phyloP scores from a whole-genome alignment of 2,329 filamentous ascomycete genomes.

The Cladosporium sphaerospermum region DNA sequence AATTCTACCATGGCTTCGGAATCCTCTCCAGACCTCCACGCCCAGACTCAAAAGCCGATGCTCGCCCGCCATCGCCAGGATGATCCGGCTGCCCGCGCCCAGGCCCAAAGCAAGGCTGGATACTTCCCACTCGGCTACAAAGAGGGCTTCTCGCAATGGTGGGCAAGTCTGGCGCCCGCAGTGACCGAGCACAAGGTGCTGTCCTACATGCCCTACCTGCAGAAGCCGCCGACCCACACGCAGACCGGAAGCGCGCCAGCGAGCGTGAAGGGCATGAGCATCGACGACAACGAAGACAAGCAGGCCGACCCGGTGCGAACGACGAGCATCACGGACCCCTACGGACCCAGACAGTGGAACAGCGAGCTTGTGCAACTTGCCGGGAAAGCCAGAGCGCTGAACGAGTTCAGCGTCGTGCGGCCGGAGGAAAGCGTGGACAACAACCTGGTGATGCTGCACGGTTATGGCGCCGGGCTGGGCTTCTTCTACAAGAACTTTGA shows the following conservation, averaged over 20 bases:
- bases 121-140: constrained; percentile 84
- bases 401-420: constrained; percentile 87
- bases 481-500: constrained; percentile 99
- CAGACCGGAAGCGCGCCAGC: constrained; percentile 53
- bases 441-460: constrained; percentile 90
- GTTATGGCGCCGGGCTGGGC: constrained; percentile 89
- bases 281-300: constrained; percentile 26
- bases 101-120: constrained; percentile 12
- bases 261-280: constrained; percentile 33
- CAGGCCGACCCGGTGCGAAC: constrained; percentile 40
- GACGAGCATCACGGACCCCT: constrained; percentile 58
- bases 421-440: constrained; percentile 73
- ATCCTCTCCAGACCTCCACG: constrained; percentile 12
- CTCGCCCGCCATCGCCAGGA: constrained; percentile 30
- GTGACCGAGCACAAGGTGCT: constrained; percentile 84
- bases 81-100: constrained; percentile 18
- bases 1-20: constrained; percentile 30
- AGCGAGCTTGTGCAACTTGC: constrained; percentile 77
- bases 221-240: constrained; percentile 61
- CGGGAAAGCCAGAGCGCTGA: constrained; percentile 80
- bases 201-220: constrained; percentile 75
- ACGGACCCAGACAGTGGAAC: constrained; percentile 79
- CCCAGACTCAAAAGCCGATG: constrained; percentile 24
- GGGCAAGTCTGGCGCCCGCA: constrained; percentile 75
- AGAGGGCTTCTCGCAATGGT: constrained; percentile 90